Conservation (phyloP, 2,329 filamentous ascomycete species). For the Penicillium palitans region DNA sequence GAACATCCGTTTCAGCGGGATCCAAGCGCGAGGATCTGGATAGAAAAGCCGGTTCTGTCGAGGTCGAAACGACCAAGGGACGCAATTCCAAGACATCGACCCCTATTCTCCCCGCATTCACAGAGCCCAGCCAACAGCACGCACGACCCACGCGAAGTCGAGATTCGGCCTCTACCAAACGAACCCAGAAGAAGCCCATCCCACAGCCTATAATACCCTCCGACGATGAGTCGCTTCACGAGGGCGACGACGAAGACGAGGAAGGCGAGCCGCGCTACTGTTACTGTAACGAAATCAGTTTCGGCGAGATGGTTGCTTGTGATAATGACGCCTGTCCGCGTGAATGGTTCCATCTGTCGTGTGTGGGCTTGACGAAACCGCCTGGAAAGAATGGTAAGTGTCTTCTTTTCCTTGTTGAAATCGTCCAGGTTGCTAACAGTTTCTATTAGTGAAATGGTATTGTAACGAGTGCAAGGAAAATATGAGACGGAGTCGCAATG, state of each 20-base stretch:
- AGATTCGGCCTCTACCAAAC: conserved; percentile 36
- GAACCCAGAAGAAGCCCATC: conserved; percentile 38
- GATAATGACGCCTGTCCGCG: conserved; percentile 70
- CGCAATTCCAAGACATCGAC: conserved; percentile 45
- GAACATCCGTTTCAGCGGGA: conserved; percentile 21
- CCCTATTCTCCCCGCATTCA: conserved; percentile 39
- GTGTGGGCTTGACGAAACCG: conserved; percentile 75
- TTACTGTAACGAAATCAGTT: conserved; percentile 77
- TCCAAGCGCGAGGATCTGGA: conserved; percentile 41
- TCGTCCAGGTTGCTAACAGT: conserved; percentile 20
- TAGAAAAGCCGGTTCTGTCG: conserved; percentile 32
- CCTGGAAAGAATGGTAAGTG: conserved; percentile 73
- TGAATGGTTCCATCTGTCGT: conserved; percentile 83
- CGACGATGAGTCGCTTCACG: conserved; percentile 46
- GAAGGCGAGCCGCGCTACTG: conserved; percentile 74
- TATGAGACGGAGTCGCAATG: conserved; percentile 56
- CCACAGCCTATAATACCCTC: conserved; percentile 33
- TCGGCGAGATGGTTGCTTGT: conserved; percentile 82
- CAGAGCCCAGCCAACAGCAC: conserved; percentile 37
- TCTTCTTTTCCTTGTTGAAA: conserved; percentile 2
- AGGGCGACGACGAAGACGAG: conserved; percentile 62
- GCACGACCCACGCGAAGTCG: conserved; percentile 39
- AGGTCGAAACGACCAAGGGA: conserved; percentile 40
- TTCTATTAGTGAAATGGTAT: conserved; percentile 71
- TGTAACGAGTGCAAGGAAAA: conserved; percentile 75